Evolutionary conservation across 805 yeast genomes (phyloP), one percentile per base, ranked within the genome.

Genomic region (Candida caryicola): DNA sequence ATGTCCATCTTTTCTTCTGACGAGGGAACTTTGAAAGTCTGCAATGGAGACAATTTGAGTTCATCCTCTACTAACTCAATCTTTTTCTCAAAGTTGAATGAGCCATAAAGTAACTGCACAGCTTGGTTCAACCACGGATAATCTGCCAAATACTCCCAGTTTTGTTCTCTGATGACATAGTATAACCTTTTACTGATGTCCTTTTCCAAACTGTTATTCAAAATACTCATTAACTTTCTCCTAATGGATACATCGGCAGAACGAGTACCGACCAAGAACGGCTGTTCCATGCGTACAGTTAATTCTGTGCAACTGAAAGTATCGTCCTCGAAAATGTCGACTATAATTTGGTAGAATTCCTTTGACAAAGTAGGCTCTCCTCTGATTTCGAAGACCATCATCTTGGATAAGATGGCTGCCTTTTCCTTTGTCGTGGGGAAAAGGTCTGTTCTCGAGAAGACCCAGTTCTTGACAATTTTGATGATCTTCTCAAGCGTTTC

Each of bases 351-450:
- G 51, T 90, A 91, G 56, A 86, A 91, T 41, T 83, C 81, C 46
- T 80, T 81, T 0, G 95, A 81, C 37, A 79, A 63, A 1, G 85
- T 77, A 5, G 86, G 76, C 54, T 91, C 96, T 3, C 95, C 95
- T 46, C 95, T 74, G 31, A 82, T 73, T 54, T 91, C 98, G 57
- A 88, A 90, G 1, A 86, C 85, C 76, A 91, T 78, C 96, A 95
- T 89, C 62, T 93, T 93, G 10, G 90, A 77, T 40, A 93, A 68
- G 29, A 93, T 82, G 0, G 95, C 97, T 1, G 98, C 96, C 57
- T 93, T 93, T 54, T 93, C 99, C 57, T 93, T 95, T 2, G 85
- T 80, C 0, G 98, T 87, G 3, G 99, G 99, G 69, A 89, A 89
- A 16, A 87, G 71, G 47, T 87, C 96, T 3, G 79, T 70, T 40